A percentile compares a stretch with the other conserved stretches of the same genome.
Conservation (phyloP, 345 rosid species). For the Atalantia buxifolia region DNA sequence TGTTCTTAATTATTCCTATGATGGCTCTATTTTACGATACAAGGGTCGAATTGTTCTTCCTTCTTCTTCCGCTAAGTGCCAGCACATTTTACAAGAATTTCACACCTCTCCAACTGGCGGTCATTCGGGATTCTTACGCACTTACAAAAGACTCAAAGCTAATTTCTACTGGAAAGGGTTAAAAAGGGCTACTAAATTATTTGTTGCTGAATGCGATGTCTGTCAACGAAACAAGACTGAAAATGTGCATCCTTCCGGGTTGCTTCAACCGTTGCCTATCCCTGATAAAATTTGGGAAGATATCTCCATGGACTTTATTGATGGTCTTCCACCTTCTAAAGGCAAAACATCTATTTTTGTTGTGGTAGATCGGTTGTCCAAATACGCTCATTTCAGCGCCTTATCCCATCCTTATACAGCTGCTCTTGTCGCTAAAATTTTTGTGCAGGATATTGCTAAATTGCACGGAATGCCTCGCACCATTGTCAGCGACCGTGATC, state of each 20-base stretch:
- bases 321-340: neutral
- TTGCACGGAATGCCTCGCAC: neutral
- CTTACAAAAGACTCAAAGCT: neutral
- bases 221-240: no score
- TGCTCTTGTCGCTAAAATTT: neutral
- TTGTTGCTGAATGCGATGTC: no score
- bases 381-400: neutral
- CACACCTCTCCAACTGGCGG: neutral
- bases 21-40: neutral
- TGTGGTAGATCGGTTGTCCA: neutral
- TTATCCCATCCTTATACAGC: neutral
- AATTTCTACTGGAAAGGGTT: neutral
- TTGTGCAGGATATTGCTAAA: neutral
- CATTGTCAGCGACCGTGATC: neutral
- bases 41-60: no score
- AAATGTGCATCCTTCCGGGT: neutral
- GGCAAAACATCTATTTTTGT: no score
- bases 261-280: no score
- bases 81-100: neutral
- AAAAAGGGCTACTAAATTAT: no score
- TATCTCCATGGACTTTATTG: neutral
- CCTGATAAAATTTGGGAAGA: neutral
- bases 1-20: neutral
- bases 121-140: neutral
- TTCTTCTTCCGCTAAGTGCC: neutral